A percentile compares a stretch with the other conserved stretches of the same genome.
phyloP scores from a whole-genome alignment of 495 filamentous ascomycete genomes.

The Annulohypoxylon nitens region DNA sequence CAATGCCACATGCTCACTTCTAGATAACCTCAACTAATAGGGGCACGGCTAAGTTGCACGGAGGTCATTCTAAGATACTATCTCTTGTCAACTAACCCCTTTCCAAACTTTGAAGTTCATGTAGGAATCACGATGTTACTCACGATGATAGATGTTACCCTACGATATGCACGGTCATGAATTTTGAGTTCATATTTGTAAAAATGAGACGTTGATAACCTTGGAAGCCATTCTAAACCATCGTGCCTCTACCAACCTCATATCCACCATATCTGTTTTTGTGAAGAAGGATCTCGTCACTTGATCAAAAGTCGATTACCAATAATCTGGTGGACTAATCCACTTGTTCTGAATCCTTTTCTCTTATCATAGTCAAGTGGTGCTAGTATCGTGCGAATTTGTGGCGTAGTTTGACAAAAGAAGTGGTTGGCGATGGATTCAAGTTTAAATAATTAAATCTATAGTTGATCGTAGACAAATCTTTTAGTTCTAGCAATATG shows the following conservation, averaged over 20 bases:
- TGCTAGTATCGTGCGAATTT: neutral
- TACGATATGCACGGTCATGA: neutral
- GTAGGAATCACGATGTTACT: too few relatives aligned
- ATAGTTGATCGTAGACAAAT: neutral
- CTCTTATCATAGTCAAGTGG: neutral
- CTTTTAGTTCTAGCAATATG: neutral
- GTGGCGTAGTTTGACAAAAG: neutral
- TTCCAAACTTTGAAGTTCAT: too few relatives aligned
- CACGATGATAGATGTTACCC: neutral
- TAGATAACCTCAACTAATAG: too few relatives aligned
- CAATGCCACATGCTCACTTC: too few relatives aligned
- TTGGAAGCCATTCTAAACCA: neutral
- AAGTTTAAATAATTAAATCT: neutral
- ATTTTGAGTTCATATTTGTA: neutral
- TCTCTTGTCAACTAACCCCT: too few relatives aligned
- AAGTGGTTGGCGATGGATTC: neutral
- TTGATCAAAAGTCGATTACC: neutral
- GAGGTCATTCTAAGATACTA: too few relatives aligned
- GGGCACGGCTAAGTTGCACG: too few relatives aligned
- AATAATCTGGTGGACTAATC: neutral
- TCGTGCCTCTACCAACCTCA: neutral
- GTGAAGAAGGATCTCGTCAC: neutral
- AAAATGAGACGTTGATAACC: neutral
- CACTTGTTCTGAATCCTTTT: neutral
- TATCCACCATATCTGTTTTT: neutral